phyloP scores from a whole-genome alignment of 768 basidiomycete species.

The Pleurotus pulmonarius region DNA sequence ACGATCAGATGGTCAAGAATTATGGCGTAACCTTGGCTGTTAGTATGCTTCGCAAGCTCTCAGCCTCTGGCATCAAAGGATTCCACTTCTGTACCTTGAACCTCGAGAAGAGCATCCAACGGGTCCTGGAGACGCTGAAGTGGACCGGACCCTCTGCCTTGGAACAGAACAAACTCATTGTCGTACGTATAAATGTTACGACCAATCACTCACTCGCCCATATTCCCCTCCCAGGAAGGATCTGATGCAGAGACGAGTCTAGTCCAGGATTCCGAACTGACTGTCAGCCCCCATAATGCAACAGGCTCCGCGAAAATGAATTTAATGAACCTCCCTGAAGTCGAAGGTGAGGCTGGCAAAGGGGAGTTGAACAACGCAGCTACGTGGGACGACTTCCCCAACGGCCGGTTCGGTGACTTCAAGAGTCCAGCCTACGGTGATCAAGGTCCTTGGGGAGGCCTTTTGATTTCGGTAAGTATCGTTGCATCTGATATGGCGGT shows the following conservation, averaged over 20 bases:
- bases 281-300: conserved; percentile 65
- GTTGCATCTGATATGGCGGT: background rate
- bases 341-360: conserved; percentile 56
- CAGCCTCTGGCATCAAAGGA: conserved; percentile 57
- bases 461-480: conserved; percentile 49
- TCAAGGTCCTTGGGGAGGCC: conserved; percentile 75
- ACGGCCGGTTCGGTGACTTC: conserved; percentile 96
- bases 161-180: conserved; percentile 62
- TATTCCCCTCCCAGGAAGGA: conserved; percentile 31
- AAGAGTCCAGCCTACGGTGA: conserved; percentile 94
- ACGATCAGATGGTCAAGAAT: conserved; percentile 91
- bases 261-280: conserved; percentile 27
- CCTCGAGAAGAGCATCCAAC: conserved; percentile 91
- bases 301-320: conserved; percentile 57
- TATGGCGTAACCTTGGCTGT: conserved; percentile 89
- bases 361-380: conserved; percentile 76
- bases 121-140: conserved; percentile 73
- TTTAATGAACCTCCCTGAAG: conserved; percentile 43
- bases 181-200: conserved; percentile 31
- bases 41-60: conserved; percentile 66
- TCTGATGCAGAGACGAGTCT: conserved; percentile 26
- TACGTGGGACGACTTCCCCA: conserved; percentile 95
- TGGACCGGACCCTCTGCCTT: conserved; percentile 55
- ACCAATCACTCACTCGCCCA: background rate
- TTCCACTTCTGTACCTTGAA: conserved; percentile 97